Percentiles rank a stretch among this genome's conserved stretches.
These are phyloP conservation scores for Canavalia gladiata DNA, from an alignment of 306 rosid genomes.

Conservation along the genomic window DNA sequence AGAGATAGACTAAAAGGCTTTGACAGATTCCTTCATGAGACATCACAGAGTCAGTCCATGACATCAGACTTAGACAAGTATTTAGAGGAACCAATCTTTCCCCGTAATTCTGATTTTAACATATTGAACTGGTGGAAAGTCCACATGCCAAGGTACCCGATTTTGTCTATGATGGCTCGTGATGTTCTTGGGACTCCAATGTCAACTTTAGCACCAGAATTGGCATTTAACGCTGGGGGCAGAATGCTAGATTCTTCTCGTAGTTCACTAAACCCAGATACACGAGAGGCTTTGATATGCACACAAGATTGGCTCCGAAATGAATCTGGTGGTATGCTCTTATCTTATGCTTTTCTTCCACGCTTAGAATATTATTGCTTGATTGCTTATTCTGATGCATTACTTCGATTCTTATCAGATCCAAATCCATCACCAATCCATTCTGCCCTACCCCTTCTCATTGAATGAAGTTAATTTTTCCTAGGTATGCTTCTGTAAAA, in stretches of 20 bases:
- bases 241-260: slow-evolving; percentile 81
- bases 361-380: slow-evolving; percentile 14
- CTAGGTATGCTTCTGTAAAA: slow-evolving; percentile 53
- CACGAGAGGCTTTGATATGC: slow-evolving; percentile 85
- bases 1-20: slow-evolving; percentile 94
- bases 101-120: slow-evolving; percentile 85
- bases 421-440: slow-evolving; percentile 61
- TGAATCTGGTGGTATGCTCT: slow-evolving; percentile 70
- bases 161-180: slow-evolving; percentile 96
- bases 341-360: background rate
- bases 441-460: slow-evolving; percentile 63
- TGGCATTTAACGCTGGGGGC: slow-evolving; percentile 67
- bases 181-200: slow-evolving; percentile 96
- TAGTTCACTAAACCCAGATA: slow-evolving; percentile 69
- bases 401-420: slow-evolving; percentile 60
- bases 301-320: slow-evolving; percentile 89
- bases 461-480: slow-evolving; percentile 58
- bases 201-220: slow-evolving; percentile 84
- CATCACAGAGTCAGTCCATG: slow-evolving; percentile 72
- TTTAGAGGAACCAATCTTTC: slow-evolving; percentile 92
- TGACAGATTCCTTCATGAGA: slow-evolving; percentile 92
- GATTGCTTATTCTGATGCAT: slow-evolving; percentile 42
- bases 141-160: slow-evolving; percentile 97
- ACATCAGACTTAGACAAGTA: slow-evolving; percentile 91
- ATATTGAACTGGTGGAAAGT: slow-evolving; percentile 97